phyloP scores from a whole-genome alignment of 2,329 filamentous ascomycete genomes.

The Beauveria sp. region DNA sequence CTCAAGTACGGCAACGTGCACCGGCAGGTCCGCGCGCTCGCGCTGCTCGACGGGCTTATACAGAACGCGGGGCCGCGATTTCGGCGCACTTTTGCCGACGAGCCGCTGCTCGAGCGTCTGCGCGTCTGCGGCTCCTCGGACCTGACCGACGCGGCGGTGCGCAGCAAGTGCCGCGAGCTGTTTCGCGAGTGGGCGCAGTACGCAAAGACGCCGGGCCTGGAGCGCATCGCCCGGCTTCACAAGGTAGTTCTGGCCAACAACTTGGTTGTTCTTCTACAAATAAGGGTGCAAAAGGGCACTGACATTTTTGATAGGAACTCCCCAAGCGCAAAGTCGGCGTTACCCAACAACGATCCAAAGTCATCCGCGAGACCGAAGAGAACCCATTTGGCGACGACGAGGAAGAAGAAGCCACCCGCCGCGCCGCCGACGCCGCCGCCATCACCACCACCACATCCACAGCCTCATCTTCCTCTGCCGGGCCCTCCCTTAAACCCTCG shows the following conservation, averaged over 20 bases:
- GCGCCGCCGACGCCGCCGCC: neutral
- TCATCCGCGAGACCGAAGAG: conserved; percentile 73
- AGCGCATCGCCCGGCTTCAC: conserved; percentile 73
- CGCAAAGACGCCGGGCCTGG: conserved; percentile 71
- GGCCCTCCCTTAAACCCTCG: conserved; percentile 4
- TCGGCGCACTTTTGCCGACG: conserved; percentile 80
- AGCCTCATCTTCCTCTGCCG: conserved; percentile 25
- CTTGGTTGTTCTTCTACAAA: too few relatives aligned
- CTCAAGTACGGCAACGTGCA: conserved; percentile 97
- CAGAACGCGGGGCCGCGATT: conserved; percentile 88
- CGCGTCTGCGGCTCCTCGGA: conserved; percentile 80
- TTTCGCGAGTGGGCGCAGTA: conserved; percentile 89
- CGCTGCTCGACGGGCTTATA: conserved; percentile 85
- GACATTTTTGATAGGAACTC: conserved; percentile 40
- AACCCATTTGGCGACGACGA: conserved; percentile 63
- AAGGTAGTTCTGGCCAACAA: conserved; percentile 31
- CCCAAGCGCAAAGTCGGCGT: conserved; percentile 62
- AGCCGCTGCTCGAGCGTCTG: conserved; percentile 83
- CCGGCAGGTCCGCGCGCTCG: conserved; percentile 80
- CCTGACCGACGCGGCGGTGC: conserved; percentile 78
- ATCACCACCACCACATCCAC: neutral
- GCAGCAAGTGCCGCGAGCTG: conserved; percentile 76
- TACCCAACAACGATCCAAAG: conserved; percentile 72
- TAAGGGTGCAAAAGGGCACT: too few relatives aligned
- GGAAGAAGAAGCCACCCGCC: conserved; percentile 40